Conservation (phyloP, 352 stramenopile species). For the Pythium coloratum region DNA sequence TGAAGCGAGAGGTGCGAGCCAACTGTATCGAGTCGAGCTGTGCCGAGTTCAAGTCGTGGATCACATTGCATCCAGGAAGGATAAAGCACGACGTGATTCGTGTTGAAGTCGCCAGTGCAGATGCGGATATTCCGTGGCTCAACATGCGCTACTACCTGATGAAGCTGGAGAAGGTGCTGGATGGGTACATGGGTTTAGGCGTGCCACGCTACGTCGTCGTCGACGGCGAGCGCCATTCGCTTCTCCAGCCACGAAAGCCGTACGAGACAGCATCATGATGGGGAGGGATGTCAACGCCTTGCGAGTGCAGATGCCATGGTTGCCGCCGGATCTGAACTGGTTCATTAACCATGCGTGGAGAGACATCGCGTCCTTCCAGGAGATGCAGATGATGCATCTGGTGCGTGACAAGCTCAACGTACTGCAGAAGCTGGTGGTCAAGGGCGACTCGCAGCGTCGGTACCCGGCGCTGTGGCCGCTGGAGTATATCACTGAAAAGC, state of each 20-base stretch:
- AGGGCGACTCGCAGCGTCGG: constrained; percentile 11
- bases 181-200: constrained; percentile 11
- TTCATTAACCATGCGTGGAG: constrained; percentile 19
- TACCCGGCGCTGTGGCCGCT: constrained; percentile 22
- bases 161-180: constrained; percentile 26
- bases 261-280: constrained; percentile 11
- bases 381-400: constrained; percentile 9
- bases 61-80: constrained; percentile 2
- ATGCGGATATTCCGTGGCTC: neutral
- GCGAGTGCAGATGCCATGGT: constrained; percentile 6
- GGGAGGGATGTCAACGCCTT: neutral
- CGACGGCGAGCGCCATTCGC: neutral
- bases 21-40: constrained; percentile 17
- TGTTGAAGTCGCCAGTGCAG: constrained; percentile 16
- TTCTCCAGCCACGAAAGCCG: constrained; percentile 2
- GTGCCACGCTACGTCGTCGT: constrained; percentile 23
- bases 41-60: constrained; percentile 13
- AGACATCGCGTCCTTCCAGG: constrained; percentile 1
- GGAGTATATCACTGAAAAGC: neutral
- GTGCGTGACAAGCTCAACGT: constrained; percentile 16
- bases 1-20: constrained; percentile 8
- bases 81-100: constrained; percentile 11
- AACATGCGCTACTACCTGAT: constrained; percentile 26
- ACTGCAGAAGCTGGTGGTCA: constrained; percentile 7
- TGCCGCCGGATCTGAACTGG: constrained; percentile 19